Percentiles rank a stretch among this genome's conserved stretches.
Evolutionary conservation across 768 basidiomycete species (phyloP).

Genomic region (Lentinus brumalis): DNA sequence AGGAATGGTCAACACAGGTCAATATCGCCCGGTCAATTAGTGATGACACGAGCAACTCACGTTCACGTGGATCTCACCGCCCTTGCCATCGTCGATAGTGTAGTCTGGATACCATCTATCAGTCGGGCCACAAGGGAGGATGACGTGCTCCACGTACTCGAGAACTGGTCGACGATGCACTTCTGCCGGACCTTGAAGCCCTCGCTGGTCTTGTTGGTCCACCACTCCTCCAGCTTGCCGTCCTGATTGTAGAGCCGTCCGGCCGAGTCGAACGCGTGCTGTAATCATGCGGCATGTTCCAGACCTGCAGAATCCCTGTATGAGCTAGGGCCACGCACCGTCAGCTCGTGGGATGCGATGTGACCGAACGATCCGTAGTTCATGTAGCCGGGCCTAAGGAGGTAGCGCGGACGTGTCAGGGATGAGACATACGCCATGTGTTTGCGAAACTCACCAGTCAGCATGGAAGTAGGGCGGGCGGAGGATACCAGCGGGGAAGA

Average conservation of each 20-base stretch:
- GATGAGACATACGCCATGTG: background rate
- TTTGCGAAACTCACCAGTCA: constrained; percentile 55
- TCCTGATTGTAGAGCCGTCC: constrained; percentile 89
- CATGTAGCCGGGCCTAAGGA: constrained; percentile 79
- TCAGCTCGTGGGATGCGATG: constrained; percentile 90
- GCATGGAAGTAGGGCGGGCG: constrained; percentile 89
- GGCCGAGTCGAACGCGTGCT: constrained; percentile 91
- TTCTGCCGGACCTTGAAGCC: constrained; percentile 82
- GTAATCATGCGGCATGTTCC: background rate
- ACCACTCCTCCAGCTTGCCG: constrained; percentile 90
- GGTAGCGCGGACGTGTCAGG: constrained; percentile 5
- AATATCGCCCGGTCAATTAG: background rate
- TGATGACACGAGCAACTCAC: constrained; percentile 44
- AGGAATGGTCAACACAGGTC: constrained; percentile 3
- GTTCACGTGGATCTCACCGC: constrained; percentile 82
- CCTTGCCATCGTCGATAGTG: constrained; percentile 82
- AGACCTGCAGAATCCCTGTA: too few relatives aligned
- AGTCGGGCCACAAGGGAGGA: background rate
- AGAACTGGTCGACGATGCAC: constrained; percentile 92
- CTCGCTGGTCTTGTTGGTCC: constrained; percentile 84
- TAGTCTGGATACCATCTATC: constrained; percentile 51
- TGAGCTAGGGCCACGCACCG: constrained; percentile 46
- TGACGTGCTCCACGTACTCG: constrained; percentile 45
- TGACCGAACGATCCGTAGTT: constrained; percentile 92
- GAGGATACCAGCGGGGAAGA: constrained; percentile 95